Base-by-base conservation (phyloP, 352 stramenopile genomes). In the Blastocystis sp. region DNA sequence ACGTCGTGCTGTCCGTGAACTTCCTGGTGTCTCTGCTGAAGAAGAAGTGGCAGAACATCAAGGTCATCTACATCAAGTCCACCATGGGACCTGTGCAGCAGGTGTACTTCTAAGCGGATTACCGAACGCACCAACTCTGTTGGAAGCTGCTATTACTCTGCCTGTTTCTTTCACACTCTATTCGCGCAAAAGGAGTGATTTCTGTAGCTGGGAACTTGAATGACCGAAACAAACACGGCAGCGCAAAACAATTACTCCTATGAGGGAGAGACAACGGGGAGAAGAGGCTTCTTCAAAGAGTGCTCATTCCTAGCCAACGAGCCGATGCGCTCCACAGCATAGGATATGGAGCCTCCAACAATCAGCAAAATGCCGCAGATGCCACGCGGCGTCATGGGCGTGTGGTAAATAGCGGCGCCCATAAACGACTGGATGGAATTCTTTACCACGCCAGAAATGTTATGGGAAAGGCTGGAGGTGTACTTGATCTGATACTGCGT, bases 111-210 rank as follows among this genome's bases (percentile, higher is more conserved):
- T 34, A 34, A 34, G 28, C 28, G 28, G 28, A 34, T 34, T 34
- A 34, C 28, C 28, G 28, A 34, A 34, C 28, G 28, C 28, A 34
- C 28, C 28, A 34, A 34, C 28, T 34, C 28, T 34, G 28, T 34
- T 34, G 28, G 28, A 34, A 34, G 28, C 28, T 34, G 28, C 28
- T 34, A 96, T 62, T 34, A 34, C 28, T 34, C 28, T 0, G 28
- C 0, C 28, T 34, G 28, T 34, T 34, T 34, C 28, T 34, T 34
- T 34, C 28, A 34, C 28, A 34, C 28, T 34, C 28, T 34, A 34
- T 34, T 34, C 28, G 28, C 28, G 28, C 28, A 34, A 34, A 34
- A 34, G 28, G 28, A 34, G 28, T 34, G 28, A 34, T 34, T 34
- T 34, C 0, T 34, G 28, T 34, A 34, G 28, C 28, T 34, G 28